These are phyloP conservation scores for Fraxinus pennsylvanica DNA, from an alignment of 257 asterid species.

Conservation along the genomic window DNA sequence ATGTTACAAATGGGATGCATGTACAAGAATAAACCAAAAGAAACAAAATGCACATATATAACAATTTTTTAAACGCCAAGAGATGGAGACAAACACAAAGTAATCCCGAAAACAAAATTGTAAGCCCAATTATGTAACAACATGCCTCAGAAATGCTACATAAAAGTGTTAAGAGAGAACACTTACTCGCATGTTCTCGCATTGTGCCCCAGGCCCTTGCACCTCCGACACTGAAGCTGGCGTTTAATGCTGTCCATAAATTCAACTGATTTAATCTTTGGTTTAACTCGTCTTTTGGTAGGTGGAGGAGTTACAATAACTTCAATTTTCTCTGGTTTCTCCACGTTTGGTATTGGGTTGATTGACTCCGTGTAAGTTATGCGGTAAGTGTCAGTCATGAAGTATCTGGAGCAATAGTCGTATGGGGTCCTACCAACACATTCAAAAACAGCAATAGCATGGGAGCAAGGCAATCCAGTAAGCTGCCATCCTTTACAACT, in stretches of 20 bases:
- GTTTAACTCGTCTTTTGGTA: conserved; percentile 87
- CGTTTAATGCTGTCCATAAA: conserved; percentile 79
- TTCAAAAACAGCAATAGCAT: conserved; percentile 72
- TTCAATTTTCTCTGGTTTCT: conserved; percentile 65
- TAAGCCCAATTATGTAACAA: background rate
- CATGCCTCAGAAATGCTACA: background rate
- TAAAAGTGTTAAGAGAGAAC: background rate
- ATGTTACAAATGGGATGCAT: background rate
- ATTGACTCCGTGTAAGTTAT: conserved; percentile 77
- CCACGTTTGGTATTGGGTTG: conserved; percentile 85
- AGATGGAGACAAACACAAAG: background rate
- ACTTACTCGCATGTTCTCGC: conserved; percentile 92
- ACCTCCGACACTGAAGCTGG: conserved; percentile 96
- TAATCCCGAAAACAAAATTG: background rate
- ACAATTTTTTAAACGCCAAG: background rate
- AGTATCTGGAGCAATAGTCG: conserved; percentile 77
- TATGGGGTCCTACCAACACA: conserved; percentile 60
- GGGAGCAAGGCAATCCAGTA: conserved; percentile 89
- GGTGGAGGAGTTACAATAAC: conserved; percentile 88
- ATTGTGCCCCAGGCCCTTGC: conserved; percentile 98
- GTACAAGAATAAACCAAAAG: background rate
- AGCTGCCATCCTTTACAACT: conserved; percentile 93
- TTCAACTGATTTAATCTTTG: conserved; percentile 75
- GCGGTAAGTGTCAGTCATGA: conserved; percentile 64
- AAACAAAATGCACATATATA: background rate